phyloP scores from a whole-genome alignment of 768 basidiomycete species.

The Pulveroboletus sp. region DNA sequence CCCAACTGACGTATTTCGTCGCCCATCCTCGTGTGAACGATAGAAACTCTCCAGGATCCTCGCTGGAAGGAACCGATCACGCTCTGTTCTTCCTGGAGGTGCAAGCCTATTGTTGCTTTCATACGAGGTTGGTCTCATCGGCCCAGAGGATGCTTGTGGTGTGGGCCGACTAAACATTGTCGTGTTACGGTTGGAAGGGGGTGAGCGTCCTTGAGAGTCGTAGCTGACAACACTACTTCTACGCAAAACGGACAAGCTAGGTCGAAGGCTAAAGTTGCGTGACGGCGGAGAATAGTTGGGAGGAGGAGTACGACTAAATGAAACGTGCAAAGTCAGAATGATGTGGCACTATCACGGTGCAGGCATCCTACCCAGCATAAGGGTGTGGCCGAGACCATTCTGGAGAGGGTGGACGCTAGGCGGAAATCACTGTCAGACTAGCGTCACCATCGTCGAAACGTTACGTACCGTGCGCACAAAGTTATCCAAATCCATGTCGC shows the following conservation, averaged over 20 bases:
- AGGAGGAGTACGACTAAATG: constrained; percentile 21
- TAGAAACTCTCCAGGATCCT: constrained; percentile 21
- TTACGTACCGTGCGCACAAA: constrained; percentile 11
- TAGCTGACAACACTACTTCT: constrained; percentile 3
- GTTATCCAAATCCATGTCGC: constrained; percentile 26
- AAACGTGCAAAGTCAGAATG: constrained; percentile 2
- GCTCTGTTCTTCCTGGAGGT: constrained; percentile 18
- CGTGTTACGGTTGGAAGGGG: constrained; percentile 10
- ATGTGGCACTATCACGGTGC: neutral
- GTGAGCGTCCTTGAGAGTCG: constrained; percentile 9
- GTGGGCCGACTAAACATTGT: constrained; percentile 5
- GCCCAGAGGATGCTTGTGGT: constrained; percentile 6
- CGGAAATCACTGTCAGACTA: constrained; percentile 2
- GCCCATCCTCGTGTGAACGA: constrained; percentile 20
- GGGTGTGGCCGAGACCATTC: constrained; percentile 24
- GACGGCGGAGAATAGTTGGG: constrained; percentile 19
- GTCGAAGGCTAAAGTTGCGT: constrained; percentile 14
- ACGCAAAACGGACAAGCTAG: constrained; percentile 13
- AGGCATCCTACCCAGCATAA: constrained; percentile 21
- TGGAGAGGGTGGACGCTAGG: constrained; percentile 24
- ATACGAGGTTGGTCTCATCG: constrained; percentile 8
- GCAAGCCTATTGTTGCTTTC: constrained; percentile 12
- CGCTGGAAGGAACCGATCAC: constrained; percentile 22
- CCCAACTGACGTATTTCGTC: constrained; percentile 14
- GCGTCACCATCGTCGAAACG: neutral